Conservation (phyloP, 2,329 filamentous ascomycete species). For the Xylaria polymorpha region DNA sequence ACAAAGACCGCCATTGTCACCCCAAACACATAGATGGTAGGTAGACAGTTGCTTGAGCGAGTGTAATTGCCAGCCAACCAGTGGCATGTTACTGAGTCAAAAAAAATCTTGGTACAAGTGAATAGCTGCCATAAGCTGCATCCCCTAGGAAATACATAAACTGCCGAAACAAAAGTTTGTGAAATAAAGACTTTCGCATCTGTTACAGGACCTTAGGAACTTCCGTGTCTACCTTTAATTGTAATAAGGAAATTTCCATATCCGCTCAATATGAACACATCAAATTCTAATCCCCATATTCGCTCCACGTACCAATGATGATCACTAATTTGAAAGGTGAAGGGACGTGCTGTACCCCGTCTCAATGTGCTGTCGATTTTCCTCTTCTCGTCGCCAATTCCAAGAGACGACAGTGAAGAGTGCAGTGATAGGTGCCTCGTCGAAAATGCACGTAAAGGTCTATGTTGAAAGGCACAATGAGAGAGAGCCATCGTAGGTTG, state of each 20-base stretch:
- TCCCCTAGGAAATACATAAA: neutral
- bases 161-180: neutral
- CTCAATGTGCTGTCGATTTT: conserved; percentile 28
- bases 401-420: neutral
- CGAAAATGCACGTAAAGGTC: neutral
- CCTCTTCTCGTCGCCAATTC: neutral
- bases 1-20: neutral
- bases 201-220: neutral
- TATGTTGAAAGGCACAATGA: neutral
- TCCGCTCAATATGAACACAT: too few relatives aligned
- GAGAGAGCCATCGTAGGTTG: neutral
- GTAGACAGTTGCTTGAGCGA: neutral
- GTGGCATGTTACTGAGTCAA: neutral
- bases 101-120: neutral
- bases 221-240: neutral
- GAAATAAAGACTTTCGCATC: neutral
- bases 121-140: neutral
- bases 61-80: conserved; percentile 13
- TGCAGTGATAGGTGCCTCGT: neutral
- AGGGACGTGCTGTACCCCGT: conserved; percentile 23
- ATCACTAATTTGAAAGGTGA: neutral
- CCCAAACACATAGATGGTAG: neutral
- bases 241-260: neutral
- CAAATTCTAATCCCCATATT: neutral
- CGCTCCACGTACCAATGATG: neutral